A percentile compares a stretch with the other conserved stretches of the same genome.
These are phyloP conservation scores for Chaetomiaceae sp. DNA, from an alignment of 2,329 filamentous ascomycete species.

Conservation along the genomic window DNA sequence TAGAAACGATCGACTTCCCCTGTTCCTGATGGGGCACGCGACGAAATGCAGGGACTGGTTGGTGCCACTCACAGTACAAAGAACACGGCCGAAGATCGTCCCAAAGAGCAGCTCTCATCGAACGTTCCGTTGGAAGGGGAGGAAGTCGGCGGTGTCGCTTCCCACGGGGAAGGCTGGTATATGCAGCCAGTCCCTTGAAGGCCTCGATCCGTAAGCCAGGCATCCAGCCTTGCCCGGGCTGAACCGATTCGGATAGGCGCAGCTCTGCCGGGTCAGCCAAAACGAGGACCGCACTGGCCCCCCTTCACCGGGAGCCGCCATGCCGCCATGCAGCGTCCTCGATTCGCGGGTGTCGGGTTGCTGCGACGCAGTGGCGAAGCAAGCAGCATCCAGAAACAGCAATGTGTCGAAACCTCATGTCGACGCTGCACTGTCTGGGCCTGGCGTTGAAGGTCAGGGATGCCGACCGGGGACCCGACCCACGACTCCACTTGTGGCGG, in stretches of 20 bases:
- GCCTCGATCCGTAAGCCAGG: not conserved
- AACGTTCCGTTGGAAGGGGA: not conserved
- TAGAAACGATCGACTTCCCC: constrained; percentile 12
- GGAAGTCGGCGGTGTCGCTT: not conserved
- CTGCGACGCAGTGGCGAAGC: no score
- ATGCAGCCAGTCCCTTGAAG: no score
- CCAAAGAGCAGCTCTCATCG: not conserved
- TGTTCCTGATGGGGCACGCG: constrained; percentile 4
- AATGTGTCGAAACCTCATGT: no score
- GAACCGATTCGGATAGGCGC: not conserved
- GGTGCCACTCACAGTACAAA: constrained; percentile 10
- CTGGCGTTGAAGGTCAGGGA: no score
- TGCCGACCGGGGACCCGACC: no score
- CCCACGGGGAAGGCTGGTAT: not conserved
- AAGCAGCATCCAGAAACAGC: no score
- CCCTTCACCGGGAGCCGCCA: no score
- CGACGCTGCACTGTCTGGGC: no score
- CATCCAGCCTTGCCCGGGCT: constrained; percentile 2
- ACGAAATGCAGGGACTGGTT: constrained; percentile 2
- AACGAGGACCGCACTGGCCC: not conserved
- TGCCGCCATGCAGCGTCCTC: not conserved
- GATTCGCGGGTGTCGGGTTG: no score
- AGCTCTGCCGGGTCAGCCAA: not conserved
- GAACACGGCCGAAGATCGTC: not conserved
- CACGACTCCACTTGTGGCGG: no score